Evolutionary conservation across 1,139 yeast species (phyloP).

Genomic region (Pichia sp.): DNA sequence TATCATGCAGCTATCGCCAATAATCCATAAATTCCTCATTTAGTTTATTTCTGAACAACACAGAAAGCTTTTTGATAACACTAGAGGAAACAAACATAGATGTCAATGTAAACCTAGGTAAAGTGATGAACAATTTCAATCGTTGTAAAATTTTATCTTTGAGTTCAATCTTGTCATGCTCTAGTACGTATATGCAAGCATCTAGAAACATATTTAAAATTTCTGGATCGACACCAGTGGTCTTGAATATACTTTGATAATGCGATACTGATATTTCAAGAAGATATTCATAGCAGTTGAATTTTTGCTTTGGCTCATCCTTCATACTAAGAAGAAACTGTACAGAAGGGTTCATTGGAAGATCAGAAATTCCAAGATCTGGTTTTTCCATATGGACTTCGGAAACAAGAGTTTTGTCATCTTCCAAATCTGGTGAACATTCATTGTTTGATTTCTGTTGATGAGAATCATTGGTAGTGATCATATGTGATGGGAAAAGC

Average conservation of each 20-base stretch:
- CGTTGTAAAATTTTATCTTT: constrained; percentile 10
- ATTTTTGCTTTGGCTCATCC: constrained; percentile 16
- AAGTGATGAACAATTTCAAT: constrained; percentile 15
- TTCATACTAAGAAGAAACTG: constrained; percentile 27
- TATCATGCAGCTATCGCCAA: constrained; percentile 12
- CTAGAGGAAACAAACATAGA: constrained; percentile 19
- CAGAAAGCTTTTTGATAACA: not conserved
- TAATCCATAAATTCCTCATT: constrained; percentile 4
- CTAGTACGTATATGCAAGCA: constrained; percentile 31
- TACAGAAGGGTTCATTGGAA: constrained; percentile 30
- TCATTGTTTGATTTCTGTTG: too few species aligned
- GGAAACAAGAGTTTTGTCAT: not conserved
- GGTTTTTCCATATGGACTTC: not conserved
- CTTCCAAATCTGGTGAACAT: too few species aligned
- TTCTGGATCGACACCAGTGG: constrained; percentile 52
- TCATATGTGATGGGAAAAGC: not conserved
- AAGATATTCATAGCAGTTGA: constrained; percentile 33
- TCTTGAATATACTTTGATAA: constrained; percentile 33
- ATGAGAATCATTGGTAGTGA: too few species aligned
- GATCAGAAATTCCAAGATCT: constrained; percentile 4
- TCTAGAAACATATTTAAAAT: constrained; percentile 47
- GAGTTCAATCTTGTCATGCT: constrained; percentile 1
- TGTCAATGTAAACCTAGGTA: constrained; percentile 24
- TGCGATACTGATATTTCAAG: constrained; percentile 30
- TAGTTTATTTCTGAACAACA: constrained; percentile 3